A percentile compares a stretch with the other conserved stretches of the same genome.
Evolutionary conservation across 805 yeast genomes (phyloP).

Genomic region (Yamadazyma akitaensis): DNA sequence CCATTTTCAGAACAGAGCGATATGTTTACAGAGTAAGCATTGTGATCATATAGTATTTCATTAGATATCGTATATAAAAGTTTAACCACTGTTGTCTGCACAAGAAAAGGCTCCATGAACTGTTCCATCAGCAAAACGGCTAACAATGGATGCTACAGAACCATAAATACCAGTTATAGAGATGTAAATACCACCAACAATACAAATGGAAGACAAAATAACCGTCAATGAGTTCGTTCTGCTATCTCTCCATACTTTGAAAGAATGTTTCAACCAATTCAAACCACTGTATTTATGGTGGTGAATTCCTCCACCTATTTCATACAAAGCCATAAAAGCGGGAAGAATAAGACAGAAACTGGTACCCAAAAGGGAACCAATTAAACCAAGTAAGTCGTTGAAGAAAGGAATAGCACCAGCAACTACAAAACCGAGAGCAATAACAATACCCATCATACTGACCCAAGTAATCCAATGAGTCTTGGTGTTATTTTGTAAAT

Average conservation of each 20-base stretch:
- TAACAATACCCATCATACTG: constrained; percentile 8
- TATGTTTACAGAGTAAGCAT: background rate
- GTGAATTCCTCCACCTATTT: constrained; percentile 5
- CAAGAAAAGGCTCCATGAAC: constrained; percentile 11
- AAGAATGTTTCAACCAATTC: constrained; percentile 1
- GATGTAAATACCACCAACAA: constrained; percentile 9
- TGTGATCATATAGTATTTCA: no score
- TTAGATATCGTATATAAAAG: no score
- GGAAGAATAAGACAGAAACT: constrained; percentile 10
- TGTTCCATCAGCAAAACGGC: constrained; percentile 8
- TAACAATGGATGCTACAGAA: constrained; percentile 9
- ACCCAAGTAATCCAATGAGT: constrained; percentile 12
- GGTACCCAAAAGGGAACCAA: constrained; percentile 13
- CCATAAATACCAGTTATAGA: constrained; percentile 10
- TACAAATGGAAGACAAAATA: background rate
- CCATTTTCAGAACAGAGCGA: constrained; percentile 12
- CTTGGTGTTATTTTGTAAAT: constrained; percentile 11
- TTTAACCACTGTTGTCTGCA: constrained; percentile 9
- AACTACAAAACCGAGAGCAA: constrained; percentile 10
- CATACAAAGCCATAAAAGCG: constrained; percentile 10
- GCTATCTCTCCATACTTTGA: background rate
- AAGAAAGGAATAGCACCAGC: constrained; percentile 14
- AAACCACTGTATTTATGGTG: background rate
- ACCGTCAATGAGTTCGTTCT: background rate
- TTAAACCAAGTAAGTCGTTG: constrained; percentile 10